These are phyloP conservation scores for Crithidia acanthocephali DNA, from an alignment of 208 protist species.

Conservation along the genomic window DNA sequence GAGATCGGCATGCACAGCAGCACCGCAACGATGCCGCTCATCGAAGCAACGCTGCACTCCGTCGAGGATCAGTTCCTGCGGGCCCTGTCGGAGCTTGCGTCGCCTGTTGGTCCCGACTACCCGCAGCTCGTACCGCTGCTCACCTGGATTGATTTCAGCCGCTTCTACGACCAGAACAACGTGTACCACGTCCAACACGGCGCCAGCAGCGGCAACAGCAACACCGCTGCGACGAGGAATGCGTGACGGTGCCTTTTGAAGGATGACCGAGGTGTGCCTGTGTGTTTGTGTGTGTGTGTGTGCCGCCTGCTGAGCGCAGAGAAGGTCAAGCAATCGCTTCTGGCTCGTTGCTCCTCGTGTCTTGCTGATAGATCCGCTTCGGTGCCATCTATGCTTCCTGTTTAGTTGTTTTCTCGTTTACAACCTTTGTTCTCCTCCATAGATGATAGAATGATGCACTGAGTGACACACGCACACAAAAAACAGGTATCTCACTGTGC, in stretches of 20 bases:
- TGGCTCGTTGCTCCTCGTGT: too few relatives aligned
- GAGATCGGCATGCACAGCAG: slow-evolving; percentile 71
- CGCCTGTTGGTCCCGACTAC: slow-evolving; percentile 80
- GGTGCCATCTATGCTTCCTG: too few relatives aligned
- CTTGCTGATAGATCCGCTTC: too few relatives aligned
- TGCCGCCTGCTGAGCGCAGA: too few relatives aligned
- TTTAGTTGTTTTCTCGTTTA: too few relatives aligned
- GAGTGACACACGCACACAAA: too few relatives aligned
- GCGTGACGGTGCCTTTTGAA: background rate
- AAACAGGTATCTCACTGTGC: too few relatives aligned
- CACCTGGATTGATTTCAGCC: slow-evolving; percentile 88
- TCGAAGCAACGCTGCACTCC: slow-evolving; percentile 58
- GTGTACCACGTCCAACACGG: slow-evolving; percentile 86
- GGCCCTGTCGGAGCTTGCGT: slow-evolving; percentile 80
- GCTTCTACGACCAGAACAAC: slow-evolving; percentile 82
- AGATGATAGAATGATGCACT: too few relatives aligned
- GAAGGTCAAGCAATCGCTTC: too few relatives aligned
- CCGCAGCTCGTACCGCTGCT: slow-evolving; percentile 81
- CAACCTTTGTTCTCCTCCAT: too few relatives aligned
- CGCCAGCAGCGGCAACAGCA: slow-evolving; percentile 23
- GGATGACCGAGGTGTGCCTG: too few relatives aligned
- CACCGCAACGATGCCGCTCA: slow-evolving; percentile 53
- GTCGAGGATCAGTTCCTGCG: slow-evolving; percentile 69
- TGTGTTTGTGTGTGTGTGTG: too few relatives aligned
- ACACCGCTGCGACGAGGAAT: background rate